These are phyloP conservation scores for Saccharum officinarum DNA, from an alignment of 176 grass and related monocot species.

Conservation along the genomic window DNA sequence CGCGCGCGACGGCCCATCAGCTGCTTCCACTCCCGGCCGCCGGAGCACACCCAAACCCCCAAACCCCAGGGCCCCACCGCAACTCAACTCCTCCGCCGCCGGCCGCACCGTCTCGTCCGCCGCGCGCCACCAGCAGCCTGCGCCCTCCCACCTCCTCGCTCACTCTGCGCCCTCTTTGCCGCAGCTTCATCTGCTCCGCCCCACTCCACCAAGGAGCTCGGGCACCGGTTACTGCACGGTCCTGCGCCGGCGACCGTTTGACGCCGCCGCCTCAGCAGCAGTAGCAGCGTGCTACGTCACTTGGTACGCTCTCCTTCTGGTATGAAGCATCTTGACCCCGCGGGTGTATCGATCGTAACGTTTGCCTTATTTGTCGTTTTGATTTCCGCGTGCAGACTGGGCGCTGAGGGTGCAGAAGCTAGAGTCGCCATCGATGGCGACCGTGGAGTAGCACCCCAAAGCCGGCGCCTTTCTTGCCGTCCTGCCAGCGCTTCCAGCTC, in stretches of 20 bases:
- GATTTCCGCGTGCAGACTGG: background rate
- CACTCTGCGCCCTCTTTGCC: background rate
- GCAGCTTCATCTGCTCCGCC: background rate
- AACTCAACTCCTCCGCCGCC: background rate
- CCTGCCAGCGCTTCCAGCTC: background rate
- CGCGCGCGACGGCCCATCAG: background rate
- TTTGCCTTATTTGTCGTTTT: background rate
- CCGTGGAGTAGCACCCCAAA: slow-evolving; percentile 20
- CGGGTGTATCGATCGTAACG: background rate
- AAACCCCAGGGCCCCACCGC: background rate
- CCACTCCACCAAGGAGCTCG: background rate
- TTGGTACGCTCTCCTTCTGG: background rate
- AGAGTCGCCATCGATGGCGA: background rate
- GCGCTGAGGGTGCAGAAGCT: background rate
- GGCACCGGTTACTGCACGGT: background rate
- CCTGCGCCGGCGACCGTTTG: background rate
- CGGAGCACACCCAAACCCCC: background rate
- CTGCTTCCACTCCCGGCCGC: background rate
- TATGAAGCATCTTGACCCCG: background rate
- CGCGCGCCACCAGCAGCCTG: background rate
- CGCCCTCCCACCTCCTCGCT: background rate
- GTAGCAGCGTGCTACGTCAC: background rate
- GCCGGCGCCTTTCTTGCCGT: background rate
- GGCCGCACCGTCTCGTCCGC: background rate
- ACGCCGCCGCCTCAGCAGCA: background rate